These are phyloP conservation scores for Podaxis sp. DNA, from an alignment of 768 basidiomycete genomes.

Conservation along the genomic window DNA sequence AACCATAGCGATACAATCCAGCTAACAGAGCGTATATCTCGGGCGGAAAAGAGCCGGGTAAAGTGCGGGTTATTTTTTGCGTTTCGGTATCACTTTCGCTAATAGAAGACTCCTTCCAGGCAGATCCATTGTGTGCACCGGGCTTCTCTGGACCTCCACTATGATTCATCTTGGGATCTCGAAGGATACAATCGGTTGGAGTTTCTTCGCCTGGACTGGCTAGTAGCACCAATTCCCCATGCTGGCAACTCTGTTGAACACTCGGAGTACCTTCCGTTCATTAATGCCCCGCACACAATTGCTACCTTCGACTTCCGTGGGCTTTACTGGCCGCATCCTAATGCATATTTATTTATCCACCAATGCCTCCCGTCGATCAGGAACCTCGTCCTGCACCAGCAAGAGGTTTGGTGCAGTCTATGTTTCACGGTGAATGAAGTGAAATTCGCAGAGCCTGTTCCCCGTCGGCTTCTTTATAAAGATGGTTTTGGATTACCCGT, in stretches of 20 bases:
- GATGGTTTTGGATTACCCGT: slow-evolving; percentile 7
- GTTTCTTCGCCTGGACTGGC: background rate
- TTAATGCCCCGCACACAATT: background rate
- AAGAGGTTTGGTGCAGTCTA: slow-evolving; percentile 7
- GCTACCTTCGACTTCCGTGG: background rate
- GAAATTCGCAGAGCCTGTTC: background rate
- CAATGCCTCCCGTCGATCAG: background rate
- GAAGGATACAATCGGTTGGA: slow-evolving; percentile 1
- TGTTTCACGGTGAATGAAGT: slow-evolving; percentile 2
- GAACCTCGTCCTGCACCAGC: background rate
- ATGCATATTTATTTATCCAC: background rate
- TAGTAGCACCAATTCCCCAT: background rate
- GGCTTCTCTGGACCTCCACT: background rate
- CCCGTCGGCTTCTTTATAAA: background rate
- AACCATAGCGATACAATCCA: background rate
- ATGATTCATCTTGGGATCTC: background rate
- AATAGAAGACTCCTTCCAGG: background rate
- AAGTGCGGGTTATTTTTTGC: background rate
- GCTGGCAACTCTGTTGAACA: background rate
- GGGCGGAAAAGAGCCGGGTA: background rate
- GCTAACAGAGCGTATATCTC: background rate
- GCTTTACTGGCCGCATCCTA: background rate
- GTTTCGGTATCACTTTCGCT: background rate
- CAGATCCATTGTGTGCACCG: slow-evolving; percentile 1
- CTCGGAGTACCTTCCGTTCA: background rate